A percentile compares a stretch with the other conserved stretches of the same genome.
These are phyloP conservation scores for Penicillium crystallinum DNA, from an alignment of 495 filamentous ascomycete genomes.

Conservation along the genomic window DNA sequence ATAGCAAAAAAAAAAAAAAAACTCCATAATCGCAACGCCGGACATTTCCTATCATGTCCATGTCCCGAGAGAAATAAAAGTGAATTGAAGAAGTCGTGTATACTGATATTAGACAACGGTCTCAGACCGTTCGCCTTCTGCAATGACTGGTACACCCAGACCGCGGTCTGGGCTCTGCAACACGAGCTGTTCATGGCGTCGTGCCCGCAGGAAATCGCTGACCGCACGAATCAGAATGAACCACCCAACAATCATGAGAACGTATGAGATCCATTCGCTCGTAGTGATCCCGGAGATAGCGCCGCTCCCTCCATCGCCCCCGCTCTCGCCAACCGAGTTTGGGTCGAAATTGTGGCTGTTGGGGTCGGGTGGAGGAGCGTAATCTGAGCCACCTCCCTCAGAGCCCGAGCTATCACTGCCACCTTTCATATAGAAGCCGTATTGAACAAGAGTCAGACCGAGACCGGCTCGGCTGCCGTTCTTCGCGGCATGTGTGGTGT, in stretches of 20 bases:
- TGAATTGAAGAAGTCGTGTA: conserved; percentile 1
- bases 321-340: conserved; percentile 49
- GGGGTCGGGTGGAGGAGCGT: conserved; percentile 69
- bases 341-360: conserved; percentile 88
- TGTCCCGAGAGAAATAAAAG: not conserved
- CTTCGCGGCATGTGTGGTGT: conserved; percentile 96
- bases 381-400: conserved; percentile 46
- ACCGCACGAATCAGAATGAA: conserved; percentile 90
- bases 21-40: conserved; percentile 20
- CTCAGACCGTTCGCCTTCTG: conserved; percentile 78
- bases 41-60: conserved; percentile 5
- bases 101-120: conserved; percentile 59
- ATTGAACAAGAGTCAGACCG: conserved; percentile 93
- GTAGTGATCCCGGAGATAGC: conserved; percentile 51
- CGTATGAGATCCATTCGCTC: conserved; percentile 86
- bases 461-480: conserved; percentile 92
- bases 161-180: conserved; percentile 92
- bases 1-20: conserved; percentile 10
- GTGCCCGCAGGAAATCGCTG: conserved; percentile 78
- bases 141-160: conserved; percentile 79
- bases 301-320: conserved; percentile 34
- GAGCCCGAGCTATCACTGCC: conserved; percentile 43
- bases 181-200: conserved; percentile 87
- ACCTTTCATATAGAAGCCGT: conserved; percentile 89
- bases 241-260: conserved; percentile 97